Evolutionary conservation across 1,284 basidiomycete genomes (phyloP).

Genomic region (Cryptococcus sp.): DNA sequence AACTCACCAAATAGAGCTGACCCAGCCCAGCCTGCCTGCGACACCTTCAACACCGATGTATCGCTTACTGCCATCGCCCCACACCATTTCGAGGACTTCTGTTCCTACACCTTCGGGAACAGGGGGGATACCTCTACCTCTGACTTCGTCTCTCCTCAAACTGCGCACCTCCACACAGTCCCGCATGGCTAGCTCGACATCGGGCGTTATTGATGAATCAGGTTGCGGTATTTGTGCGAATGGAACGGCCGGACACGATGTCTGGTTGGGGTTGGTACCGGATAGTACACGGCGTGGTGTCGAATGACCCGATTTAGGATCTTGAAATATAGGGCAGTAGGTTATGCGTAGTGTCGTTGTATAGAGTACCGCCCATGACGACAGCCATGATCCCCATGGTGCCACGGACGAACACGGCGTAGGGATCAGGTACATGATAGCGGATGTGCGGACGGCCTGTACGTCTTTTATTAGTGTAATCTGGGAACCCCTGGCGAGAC

Average conservation of each 20-base stretch:
- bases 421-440: conserved; percentile 40
- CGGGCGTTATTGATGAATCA: conserved; percentile 16
- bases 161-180: conserved; percentile 45
- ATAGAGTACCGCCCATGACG: conserved; percentile 39
- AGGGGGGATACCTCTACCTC: conserved; percentile 36
- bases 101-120: conserved; percentile 41
- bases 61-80: conserved; percentile 38
- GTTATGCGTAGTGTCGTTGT: conserved; percentile 28
- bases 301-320: conserved; percentile 23
- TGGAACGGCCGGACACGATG: conserved; percentile 22
- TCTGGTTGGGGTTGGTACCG: conserved; percentile 11
- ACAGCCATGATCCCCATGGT: conserved; percentile 45
- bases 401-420: conserved; percentile 38
- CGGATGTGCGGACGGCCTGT: conserved; percentile 32
- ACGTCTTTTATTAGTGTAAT: neutral
- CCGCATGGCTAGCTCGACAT: conserved; percentile 39
- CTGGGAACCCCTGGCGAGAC: no score
- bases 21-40: conserved; percentile 43
- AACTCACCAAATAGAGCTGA: conserved; percentile 48
- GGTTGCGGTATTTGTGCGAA: conserved; percentile 35
- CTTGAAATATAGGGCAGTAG: conserved; percentile 36
- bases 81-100: conserved; percentile 46
- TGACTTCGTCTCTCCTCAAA: conserved; percentile 43
- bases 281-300: conserved; percentile 22
- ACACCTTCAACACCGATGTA: conserved; percentile 49